These are phyloP conservation scores for Penicillium aurantiogriseum DNA, from an alignment of 2,329 filamentous ascomycete species.

Conservation along the genomic window DNA sequence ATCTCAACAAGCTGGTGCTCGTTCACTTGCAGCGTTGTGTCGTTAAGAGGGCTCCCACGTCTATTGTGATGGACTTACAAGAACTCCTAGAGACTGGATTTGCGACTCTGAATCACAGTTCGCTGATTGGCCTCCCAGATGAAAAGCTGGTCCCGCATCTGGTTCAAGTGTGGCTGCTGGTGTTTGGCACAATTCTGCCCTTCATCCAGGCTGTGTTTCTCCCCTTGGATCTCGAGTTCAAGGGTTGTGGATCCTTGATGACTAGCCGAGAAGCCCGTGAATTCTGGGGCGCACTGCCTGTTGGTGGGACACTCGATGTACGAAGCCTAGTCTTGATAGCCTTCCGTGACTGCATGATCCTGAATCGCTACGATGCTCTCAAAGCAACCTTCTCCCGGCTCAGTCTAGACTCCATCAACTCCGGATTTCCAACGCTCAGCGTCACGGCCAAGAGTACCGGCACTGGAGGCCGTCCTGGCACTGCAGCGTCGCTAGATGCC, in stretches of 20 bases:
- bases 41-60: constrained; percentile 57
- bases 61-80: constrained; percentile 62
- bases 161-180: constrained; percentile 91
- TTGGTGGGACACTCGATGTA: constrained; percentile 71
- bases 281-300: constrained; percentile 69
- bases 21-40: constrained; percentile 64
- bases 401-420: constrained; percentile 73
- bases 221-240: constrained; percentile 88
- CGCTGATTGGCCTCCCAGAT: constrained; percentile 70
- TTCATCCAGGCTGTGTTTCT: constrained; percentile 96
- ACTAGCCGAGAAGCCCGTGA: constrained; percentile 75
- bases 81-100: constrained; percentile 72
- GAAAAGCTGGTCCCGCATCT: constrained; percentile 85
- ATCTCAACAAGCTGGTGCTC: constrained; percentile 62
- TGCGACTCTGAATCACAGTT: constrained; percentile 75
- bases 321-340: constrained; percentile 82
- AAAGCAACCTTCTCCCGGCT: constrained; percentile 88
- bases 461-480: constrained; percentile 62
- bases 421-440: constrained; percentile 46
- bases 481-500: constrained; percentile 71
- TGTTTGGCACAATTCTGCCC: constrained; percentile 84
- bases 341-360: constrained; percentile 83
- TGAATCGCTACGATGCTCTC: constrained; percentile 83
- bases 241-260: constrained; percentile 78
- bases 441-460: constrained; percentile 44